Conservation (phyloP, 1,284 basidiomycete species). For the Apiotrichum sp. region DNA sequence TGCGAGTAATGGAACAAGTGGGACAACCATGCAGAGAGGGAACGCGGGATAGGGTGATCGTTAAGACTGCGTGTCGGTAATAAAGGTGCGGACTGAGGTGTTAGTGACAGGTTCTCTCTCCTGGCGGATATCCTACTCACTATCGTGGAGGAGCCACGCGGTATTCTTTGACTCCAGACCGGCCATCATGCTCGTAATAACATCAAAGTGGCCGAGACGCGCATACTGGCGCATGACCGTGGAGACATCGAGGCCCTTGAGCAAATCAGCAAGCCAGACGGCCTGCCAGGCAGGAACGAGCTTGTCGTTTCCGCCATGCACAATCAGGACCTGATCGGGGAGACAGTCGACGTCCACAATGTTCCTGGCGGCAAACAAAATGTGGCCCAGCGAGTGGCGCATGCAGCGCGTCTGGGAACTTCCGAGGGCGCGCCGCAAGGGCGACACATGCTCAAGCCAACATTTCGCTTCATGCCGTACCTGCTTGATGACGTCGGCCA, state of each 20-base stretch:
- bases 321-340: constrained; percentile 41
- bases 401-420: constrained; percentile 44
- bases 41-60: no score
- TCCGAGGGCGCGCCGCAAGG: constrained; percentile 41
- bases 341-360: constrained; percentile 40
- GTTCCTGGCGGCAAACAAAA: constrained; percentile 45
- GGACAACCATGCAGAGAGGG: no score
- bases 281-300: constrained; percentile 43
- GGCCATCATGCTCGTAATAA: constrained; percentile 34
- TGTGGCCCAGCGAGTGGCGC: constrained; percentile 45
- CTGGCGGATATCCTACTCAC: not conserved
- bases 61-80: not conserved
- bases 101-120: not conserved
- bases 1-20: no score
- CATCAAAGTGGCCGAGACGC: constrained; percentile 41
- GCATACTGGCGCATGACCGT: constrained; percentile 42
- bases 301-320: constrained; percentile 45
- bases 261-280: constrained; percentile 43
- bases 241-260: constrained; percentile 44
- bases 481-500: constrained; percentile 47
- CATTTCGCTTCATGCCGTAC: constrained; percentile 38
- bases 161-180: constrained; percentile 24
- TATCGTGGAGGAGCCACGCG: constrained; percentile 18
- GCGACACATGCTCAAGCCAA: constrained; percentile 45
- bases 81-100: constrained; percentile 8